Percentiles rank a stretch among this genome's conserved stretches.
phyloP scores from a whole-genome alignment of 306 rosid genomes.

The Cicer arietinum region DNA sequence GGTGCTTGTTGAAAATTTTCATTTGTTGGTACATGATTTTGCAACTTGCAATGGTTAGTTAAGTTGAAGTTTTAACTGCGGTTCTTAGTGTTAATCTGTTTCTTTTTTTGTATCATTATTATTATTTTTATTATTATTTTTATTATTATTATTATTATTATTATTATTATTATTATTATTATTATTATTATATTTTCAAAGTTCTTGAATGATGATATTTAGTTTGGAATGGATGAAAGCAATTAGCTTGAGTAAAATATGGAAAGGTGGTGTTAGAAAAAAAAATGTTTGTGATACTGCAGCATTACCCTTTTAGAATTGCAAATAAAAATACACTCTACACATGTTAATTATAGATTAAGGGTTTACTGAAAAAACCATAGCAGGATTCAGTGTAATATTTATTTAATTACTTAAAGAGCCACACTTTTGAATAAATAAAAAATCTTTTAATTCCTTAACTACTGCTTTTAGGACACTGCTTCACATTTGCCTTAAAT shows the following conservation, averaged over 20 bases:
- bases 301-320: slow-evolving; percentile 15
- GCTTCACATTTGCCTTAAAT: not conserved
- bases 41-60: slow-evolving; percentile 1
- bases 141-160: too few species aligned
- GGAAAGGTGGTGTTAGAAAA: slow-evolving; percentile 12
- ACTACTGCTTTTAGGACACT: not conserved
- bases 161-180: too few species aligned
- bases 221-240: slow-evolving; percentile 16
- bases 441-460: not conserved
- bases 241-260: slow-evolving; percentile 31
- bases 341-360: not conserved
- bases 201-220: not conserved
- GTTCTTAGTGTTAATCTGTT: slow-evolving; percentile 4
- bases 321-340: not conserved
- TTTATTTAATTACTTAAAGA: not conserved
- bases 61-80: slow-evolving; percentile 20
- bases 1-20: not conserved
- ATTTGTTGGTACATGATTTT: slow-evolving; percentile 15
- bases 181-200: not conserved
- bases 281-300: slow-evolving; percentile 17
- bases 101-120: not conserved
- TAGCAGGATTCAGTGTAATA: not conserved
- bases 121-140: too few species aligned
- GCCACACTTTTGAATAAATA: not conserved
- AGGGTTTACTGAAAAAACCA: slow-evolving; percentile 2